phyloP scores from a whole-genome alignment of 23 red algal species.

The Gracilaria domingensis region DNA sequence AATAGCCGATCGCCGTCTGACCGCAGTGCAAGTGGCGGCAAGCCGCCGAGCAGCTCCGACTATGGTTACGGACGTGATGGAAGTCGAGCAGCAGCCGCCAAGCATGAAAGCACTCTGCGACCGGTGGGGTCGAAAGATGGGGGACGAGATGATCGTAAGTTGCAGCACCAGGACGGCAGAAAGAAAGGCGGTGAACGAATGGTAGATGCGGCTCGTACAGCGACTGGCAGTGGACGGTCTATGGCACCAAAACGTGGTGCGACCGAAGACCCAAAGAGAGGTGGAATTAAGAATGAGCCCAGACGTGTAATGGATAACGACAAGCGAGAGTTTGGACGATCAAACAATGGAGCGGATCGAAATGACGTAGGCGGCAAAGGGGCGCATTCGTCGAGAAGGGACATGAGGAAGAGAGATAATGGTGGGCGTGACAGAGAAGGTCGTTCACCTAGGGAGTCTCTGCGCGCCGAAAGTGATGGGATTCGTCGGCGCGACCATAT shows the following conservation, averaged over 20 bases:
- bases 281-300: background rate
- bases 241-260: background rate
- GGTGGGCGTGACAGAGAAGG: constrained; percentile 6
- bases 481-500: background rate
- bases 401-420: constrained; percentile 1
- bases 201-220: background rate
- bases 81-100: background rate
- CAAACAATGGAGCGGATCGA: constrained; percentile 1
- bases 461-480: background rate
- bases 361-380: background rate
- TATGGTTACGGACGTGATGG: constrained; percentile 20
- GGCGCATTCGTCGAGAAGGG: background rate
- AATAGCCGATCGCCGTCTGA: constrained; percentile 2
- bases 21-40: background rate
- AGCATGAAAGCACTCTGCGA: background rate
- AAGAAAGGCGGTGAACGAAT: background rate
- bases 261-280: background rate
- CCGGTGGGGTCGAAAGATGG: background rate
- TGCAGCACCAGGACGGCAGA: background rate
- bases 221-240: background rate
- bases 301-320: constrained; percentile 1
- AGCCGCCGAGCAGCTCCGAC: background rate
- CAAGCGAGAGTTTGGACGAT: constrained; percentile 2
- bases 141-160: constrained; percentile 24
- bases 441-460: background rate